phyloP scores from a whole-genome alignment of 345 rosid genomes.

The Moringa oleifera region DNA sequence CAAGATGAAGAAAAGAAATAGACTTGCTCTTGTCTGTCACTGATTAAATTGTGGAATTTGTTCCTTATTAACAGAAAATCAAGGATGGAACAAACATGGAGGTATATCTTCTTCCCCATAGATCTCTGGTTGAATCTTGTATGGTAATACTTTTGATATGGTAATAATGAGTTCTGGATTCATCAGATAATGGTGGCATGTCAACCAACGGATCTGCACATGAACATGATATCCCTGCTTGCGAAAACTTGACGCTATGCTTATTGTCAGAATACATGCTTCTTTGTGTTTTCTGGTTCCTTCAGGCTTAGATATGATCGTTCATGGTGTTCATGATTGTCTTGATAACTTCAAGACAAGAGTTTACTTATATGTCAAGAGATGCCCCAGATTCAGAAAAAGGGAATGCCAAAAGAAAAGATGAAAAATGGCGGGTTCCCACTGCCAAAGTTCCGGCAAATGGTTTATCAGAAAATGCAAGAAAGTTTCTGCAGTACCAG shows the following conservation, averaged over 20 bases:
- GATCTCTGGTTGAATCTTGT: no score
- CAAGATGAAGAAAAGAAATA: conserved; percentile 57
- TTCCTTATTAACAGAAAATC: conserved; percentile 52
- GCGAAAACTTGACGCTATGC: conserved; percentile 92
- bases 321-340: conserved; percentile 27
- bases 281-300: no score
- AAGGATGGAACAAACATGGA: conserved; percentile 57
- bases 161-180: conserved; percentile 1
- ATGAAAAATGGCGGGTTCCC: conserved; percentile 97
- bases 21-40: conserved; percentile 69
- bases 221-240: conserved; percentile 92
- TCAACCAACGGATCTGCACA: conserved; percentile 77
- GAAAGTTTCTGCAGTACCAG: conserved; percentile 70
- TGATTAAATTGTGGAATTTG: conserved; percentile 67
- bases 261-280: conserved; percentile 47
- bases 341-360: conserved; percentile 72
- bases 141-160: not conserved
- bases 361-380: conserved; percentile 59
- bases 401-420: conserved; percentile 44
- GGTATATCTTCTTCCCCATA: conserved; percentile 23
- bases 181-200: conserved; percentile 72
- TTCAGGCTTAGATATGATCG: no score
- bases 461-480: conserved; percentile 62
- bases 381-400: conserved; percentile 62
- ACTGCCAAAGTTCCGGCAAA: conserved; percentile 65